Conservation (phyloP, 2,329 filamentous ascomycete genomes). For the Cryphonectria naterciae region DNA sequence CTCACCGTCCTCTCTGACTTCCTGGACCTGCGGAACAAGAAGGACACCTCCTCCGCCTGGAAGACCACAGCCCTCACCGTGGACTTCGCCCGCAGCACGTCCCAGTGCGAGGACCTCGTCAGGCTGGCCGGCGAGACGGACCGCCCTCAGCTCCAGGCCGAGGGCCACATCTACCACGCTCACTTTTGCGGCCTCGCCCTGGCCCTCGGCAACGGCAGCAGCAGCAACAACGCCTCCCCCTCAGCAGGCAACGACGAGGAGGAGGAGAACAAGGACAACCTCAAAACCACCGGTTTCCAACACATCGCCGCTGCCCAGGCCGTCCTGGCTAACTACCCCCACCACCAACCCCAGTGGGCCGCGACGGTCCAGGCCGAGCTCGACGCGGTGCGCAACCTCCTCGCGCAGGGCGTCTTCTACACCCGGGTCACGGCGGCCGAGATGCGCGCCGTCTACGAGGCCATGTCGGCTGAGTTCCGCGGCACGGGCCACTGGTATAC, state of each 20-base stretch:
- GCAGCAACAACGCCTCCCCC: too few species aligned
- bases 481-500: slow-evolving; percentile 67
- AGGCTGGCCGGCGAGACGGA: slow-evolving; percentile 40
- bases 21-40: slow-evolving; percentile 27
- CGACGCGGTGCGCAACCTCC: slow-evolving; percentile 48
- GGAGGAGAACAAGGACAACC: neutral
- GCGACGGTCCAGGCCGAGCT: slow-evolving; percentile 47
- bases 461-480: slow-evolving; percentile 55
- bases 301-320: slow-evolving; percentile 32
- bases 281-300: slow-evolving; percentile 17
- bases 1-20: slow-evolving; percentile 50
- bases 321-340: slow-evolving; percentile 28
- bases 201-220: slow-evolving; percentile 23
- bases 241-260: neutral
- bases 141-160: slow-evolving; percentile 49
- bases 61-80: slow-evolving; percentile 29
- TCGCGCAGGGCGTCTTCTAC: slow-evolving; percentile 54
- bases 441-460: slow-evolving; percentile 51
- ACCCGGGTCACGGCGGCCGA: slow-evolving; percentile 53
- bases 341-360: slow-evolving; percentile 32
- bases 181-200: slow-evolving; percentile 51
- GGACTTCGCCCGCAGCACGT: slow-evolving; percentile 39
- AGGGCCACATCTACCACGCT: slow-evolving; percentile 55
- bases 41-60: neutral
- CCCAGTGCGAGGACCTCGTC: slow-evolving; percentile 47